Conservation (phyloP, 2,329 filamentous ascomycete species). For the Pseudocercospora ulei region DNA sequence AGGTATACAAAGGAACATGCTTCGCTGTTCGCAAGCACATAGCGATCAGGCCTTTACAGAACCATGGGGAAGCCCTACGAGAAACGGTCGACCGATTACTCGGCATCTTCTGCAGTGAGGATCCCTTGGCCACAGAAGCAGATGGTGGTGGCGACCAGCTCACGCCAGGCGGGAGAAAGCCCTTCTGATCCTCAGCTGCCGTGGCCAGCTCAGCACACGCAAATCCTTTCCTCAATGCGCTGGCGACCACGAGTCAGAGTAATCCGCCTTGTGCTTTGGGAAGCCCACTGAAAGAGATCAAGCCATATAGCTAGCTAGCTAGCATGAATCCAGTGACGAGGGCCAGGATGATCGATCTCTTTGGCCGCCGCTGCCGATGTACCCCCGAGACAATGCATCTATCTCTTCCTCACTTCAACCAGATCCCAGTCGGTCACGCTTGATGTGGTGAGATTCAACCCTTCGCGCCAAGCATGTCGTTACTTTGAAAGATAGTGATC, state of each 20-base stretch:
- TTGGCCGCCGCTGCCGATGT: too few species aligned
- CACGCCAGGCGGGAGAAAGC: conserved; percentile 30
- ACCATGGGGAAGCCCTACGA: conserved; percentile 38
- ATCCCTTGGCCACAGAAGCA: conserved; percentile 34
- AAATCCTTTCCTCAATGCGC: conserved; percentile 19
- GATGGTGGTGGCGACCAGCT: conserved; percentile 18
- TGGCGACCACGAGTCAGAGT: conserved; percentile 11
- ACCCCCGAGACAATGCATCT: too few species aligned
- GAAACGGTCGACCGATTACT: conserved; percentile 43
- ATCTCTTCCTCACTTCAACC: too few species aligned
- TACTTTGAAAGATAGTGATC: too few species aligned
- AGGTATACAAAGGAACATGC: conserved; percentile 43
- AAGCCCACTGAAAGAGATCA: too few species aligned
- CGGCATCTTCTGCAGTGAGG: conserved; percentile 39
- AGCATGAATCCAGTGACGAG: too few species aligned
- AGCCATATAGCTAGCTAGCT: too few species aligned
- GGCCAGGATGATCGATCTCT: too few species aligned
- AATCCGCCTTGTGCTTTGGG: conserved; percentile 21
- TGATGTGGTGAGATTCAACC: too few species aligned
- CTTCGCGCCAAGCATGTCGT: too few species aligned
- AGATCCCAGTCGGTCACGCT: too few species aligned
- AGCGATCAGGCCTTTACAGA: conserved; percentile 32
- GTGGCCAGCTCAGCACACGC: conserved; percentile 5
- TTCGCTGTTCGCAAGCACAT: conserved; percentile 42
- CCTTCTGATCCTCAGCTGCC: conserved; percentile 23